Percentiles rank a stretch among this genome's conserved stretches.
Evolutionary conservation across 129 eudicot species (phyloP).

Genomic region (Centella asiatica): DNA sequence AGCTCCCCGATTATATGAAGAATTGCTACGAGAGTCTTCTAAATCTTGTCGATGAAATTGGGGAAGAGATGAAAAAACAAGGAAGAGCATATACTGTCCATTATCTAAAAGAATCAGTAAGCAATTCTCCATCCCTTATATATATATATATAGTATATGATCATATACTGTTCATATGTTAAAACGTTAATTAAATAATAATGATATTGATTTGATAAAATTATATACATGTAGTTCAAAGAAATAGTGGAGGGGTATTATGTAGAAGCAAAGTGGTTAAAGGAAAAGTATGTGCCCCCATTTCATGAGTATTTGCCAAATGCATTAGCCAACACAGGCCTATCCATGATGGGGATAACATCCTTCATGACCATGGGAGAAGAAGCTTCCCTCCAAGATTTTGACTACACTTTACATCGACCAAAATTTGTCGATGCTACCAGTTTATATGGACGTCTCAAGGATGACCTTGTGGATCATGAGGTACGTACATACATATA

Average conservation of each 20-base stretch:
- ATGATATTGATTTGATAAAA: too few species aligned
- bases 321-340: constrained; percentile 1
- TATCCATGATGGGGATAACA: neutral
- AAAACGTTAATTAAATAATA: too few species aligned
- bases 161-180: too few species aligned
- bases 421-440: constrained; percentile 16
- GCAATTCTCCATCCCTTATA: too few species aligned
- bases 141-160: too few species aligned
- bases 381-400: constrained; percentile 7
- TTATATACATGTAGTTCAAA: constrained; percentile 4
- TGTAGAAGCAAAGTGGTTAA: constrained; percentile 28
- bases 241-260: constrained; percentile 16
- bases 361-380: constrained; percentile 21
- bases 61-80: neutral
- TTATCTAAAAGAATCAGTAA: neutral
- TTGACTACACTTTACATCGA: constrained; percentile 8
- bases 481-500: constrained; percentile 19
- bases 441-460: constrained; percentile 13
- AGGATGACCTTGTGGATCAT: constrained; percentile 25
- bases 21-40: neutral
- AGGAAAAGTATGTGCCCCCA: constrained; percentile 14
- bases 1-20: constrained; percentile 26
- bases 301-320: constrained; percentile 24
- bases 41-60: neutral
- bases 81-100: neutral